Evolutionary conservation across 306 rosid species (phyloP), one percentile per base, ranked within the genome.

Genomic region (Gillenia trifoliata): DNA sequence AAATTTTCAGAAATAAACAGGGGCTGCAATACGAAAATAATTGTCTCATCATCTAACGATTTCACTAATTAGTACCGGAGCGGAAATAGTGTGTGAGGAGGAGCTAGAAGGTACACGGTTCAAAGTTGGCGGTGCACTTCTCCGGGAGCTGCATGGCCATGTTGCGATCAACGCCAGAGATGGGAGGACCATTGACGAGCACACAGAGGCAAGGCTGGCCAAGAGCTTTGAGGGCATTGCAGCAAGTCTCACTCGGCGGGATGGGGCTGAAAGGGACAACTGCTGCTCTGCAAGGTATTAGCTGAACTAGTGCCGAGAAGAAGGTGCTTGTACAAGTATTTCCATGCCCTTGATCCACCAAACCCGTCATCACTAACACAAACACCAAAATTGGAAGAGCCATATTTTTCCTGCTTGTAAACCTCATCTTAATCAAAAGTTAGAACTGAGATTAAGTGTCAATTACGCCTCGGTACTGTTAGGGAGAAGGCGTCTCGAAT

Each of bases 121-220:
- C 93, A 40, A 92, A 94, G 90, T 78, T 86, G 34, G 83, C 64
- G 0, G 80, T 71, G 84, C 97, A 94, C 77, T 92, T 94, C 10
- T 85, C 86, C 0, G 96, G 99, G 34, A 94, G 94, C 78, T 79
- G 89, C 43, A 89, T 52, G 54, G 96, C 99, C 90, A 90, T 84
- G 74, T 68, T 89, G 40, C 97, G 90, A 75, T 94, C 97, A 3
- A 94, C 84, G 9, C 99, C 99, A 4, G 96, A 75, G 19, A 93
- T 85, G 0, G 96, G 92, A 52, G 98, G 97, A 22, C 96, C 97
- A 43, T 88, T 88, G 64, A 89, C 75, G 25, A 91, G 86, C 5
- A 86, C 89, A 76, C 98, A 93, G 73, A 91, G 77, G 65, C 97
- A 93, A 4, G 98, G 85, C 55, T 93, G 97, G 6, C 98, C 97